These are phyloP conservation scores for Protea cynaroides DNA, from an alignment of 164 flowering plant genomes.

Conservation along the genomic window DNA sequence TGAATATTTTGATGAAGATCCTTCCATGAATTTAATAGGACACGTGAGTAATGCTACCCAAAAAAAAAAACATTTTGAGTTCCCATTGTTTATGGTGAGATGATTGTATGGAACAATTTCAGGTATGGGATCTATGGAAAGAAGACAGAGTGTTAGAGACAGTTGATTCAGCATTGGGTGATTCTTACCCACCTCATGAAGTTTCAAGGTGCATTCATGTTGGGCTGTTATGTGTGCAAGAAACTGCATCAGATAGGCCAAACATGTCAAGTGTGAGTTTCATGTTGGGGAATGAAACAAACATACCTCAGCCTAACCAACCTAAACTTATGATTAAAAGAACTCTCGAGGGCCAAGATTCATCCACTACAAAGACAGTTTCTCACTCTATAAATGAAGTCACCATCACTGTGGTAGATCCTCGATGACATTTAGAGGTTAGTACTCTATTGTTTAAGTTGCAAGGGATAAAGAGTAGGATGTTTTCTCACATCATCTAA, in stretches of 20 bases:
- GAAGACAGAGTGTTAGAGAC: background rate
- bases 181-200: background rate
- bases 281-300: background rate
- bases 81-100: background rate
- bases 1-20: background rate
- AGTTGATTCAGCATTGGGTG: slow-evolving; percentile 7
- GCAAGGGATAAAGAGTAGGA: no score
- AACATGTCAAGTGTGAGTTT: background rate
- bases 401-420: slow-evolving; percentile 3
- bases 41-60: slow-evolving; percentile 10
- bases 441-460: no score
- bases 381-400: slow-evolving; percentile 5
- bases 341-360: background rate
- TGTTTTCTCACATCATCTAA: no score
- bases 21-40: slow-evolving; percentile 4
- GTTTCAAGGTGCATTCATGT: slow-evolving; percentile 12
- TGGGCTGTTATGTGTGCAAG: slow-evolving; percentile 11
- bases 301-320: slow-evolving; percentile 1
- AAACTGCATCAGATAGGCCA: slow-evolving; percentile 12
- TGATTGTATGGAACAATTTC: background rate
- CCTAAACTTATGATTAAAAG: background rate
- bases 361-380: slow-evolving; percentile 6
- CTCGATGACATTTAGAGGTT: no score
- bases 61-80: background rate
- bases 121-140: slow-evolving; percentile 23